Conservation (phyloP, 805 yeast species). For the Candida boidinii region DNA sequence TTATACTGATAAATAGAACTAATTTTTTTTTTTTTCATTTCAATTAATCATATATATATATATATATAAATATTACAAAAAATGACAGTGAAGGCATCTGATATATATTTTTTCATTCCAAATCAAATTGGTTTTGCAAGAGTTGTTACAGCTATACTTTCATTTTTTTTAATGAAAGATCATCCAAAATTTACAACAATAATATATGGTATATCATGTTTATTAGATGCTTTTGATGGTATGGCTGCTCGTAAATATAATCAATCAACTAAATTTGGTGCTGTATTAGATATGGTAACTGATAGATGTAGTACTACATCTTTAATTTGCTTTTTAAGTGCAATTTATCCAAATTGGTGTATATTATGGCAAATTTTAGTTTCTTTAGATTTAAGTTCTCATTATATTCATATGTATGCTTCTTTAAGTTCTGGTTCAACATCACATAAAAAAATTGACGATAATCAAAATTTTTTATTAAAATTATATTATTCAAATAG, state of each 20-base stretch:
- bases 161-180: constrained; percentile 72
- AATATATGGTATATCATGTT: constrained; percentile 79
- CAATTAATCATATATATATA: too few species aligned
- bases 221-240: constrained; percentile 95
- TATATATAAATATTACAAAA: too few species aligned
- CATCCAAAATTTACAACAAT: constrained; percentile 71
- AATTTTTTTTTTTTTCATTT: too few species aligned
- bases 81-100: constrained; percentile 5
- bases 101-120: constrained; percentile 76
- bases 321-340: constrained; percentile 78
- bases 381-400: constrained; percentile 83
- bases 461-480: constrained; percentile 62
- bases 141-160: constrained; percentile 70
- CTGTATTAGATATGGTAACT: constrained; percentile 97
- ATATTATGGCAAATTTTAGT: constrained; percentile 76
- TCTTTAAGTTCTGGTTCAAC: constrained; percentile 70
- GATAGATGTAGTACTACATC: constrained; percentile 96
- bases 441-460: constrained; percentile 77
- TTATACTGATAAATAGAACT: too few species aligned
- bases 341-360: constrained; percentile 64
- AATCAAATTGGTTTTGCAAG: constrained; percentile 87
- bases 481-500: constrained; percentile 83
- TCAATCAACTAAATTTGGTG: constrained; percentile 91
- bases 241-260: constrained; percentile 83
- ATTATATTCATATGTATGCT: constrained; percentile 98